Evolutionary conservation across 169 alveolate genomes (phyloP).

Genomic region (Blepharisma undulans): DNA sequence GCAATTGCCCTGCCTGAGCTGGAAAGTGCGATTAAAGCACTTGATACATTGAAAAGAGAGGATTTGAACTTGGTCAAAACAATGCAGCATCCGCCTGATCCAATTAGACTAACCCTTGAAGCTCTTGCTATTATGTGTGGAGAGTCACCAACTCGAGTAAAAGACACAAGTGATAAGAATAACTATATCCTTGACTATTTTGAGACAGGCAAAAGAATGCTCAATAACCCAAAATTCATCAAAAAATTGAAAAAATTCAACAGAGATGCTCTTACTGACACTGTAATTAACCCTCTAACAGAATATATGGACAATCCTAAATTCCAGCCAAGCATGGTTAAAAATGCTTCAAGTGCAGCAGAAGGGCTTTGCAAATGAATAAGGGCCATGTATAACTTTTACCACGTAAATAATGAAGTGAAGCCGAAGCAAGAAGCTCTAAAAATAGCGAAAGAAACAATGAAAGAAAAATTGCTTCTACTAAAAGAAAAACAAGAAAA

Average conservation of each 20-base stretch:
- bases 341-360: conserved; percentile 74
- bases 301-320: conserved; percentile 72
- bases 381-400: conserved; percentile 69
- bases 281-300: conserved; percentile 58
- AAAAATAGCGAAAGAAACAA: conserved; percentile 60
- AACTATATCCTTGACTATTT: conserved; percentile 85
- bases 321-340: conserved; percentile 70
- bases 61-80: conserved; percentile 63
- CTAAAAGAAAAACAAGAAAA: conserved; percentile 71
- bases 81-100: conserved; percentile 83
- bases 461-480: conserved; percentile 63
- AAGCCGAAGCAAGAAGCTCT: conserved; percentile 72
- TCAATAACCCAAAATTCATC: conserved; percentile 71
- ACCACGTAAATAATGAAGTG: conserved; percentile 67
- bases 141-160: conserved; percentile 75
- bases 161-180: conserved; percentile 78
- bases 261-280: conserved; percentile 56
- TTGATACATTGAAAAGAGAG: conserved; percentile 60
- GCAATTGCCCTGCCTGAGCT: conserved; percentile 65
- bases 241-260: conserved; percentile 58
- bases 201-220: conserved; percentile 85
- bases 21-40: conserved; percentile 62
- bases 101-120: conserved; percentile 80
- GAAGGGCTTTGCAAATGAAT: conserved; percentile 77
- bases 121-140: conserved; percentile 85